Conservation (phyloP, 257 asterid species). For the Lantana camara region DNA sequence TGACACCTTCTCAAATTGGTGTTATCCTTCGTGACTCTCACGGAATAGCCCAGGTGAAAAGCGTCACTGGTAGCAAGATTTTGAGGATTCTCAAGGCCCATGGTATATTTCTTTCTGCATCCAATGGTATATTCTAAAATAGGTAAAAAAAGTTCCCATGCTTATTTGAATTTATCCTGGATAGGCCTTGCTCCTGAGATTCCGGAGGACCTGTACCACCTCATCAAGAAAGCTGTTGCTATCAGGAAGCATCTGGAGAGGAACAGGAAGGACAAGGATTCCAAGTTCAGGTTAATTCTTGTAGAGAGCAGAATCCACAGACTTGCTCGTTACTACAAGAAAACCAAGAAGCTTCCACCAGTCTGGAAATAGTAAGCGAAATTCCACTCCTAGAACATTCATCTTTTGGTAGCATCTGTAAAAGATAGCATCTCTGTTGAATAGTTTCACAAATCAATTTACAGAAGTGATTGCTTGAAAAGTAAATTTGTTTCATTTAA, state of each 20-base stretch:
- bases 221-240: slow-evolving; percentile 73
- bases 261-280: slow-evolving; percentile 76
- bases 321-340: slow-evolving; percentile 70
- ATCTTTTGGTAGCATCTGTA: too few relatives aligned
- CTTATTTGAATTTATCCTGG: slow-evolving; percentile 3
- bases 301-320: slow-evolving; percentile 71
- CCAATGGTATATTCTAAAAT: not conserved
- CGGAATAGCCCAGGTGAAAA: slow-evolving; percentile 74
- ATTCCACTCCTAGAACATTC: not conserved
- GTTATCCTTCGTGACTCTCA: slow-evolving; percentile 78
- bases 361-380: slow-evolving; percentile 80
- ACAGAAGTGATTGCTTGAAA: not conserved
- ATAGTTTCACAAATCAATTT: not conserved
- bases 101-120: slow-evolving; percentile 24
- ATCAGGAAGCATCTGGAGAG: slow-evolving; percentile 77
- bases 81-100: slow-evolving; percentile 62
- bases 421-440: too few relatives aligned
- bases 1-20: slow-evolving; percentile 74
- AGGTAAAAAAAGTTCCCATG: not conserved
- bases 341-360: slow-evolving; percentile 76
- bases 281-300: slow-evolving; percentile 67
- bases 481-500: too few relatives aligned
- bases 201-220: slow-evolving; percentile 63
- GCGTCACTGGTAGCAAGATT: slow-evolving; percentile 72
- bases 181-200: slow-evolving; percentile 78